Conservation (phyloP, 352 stramenopile species). For the Globisporangium okanoganense region DNA sequence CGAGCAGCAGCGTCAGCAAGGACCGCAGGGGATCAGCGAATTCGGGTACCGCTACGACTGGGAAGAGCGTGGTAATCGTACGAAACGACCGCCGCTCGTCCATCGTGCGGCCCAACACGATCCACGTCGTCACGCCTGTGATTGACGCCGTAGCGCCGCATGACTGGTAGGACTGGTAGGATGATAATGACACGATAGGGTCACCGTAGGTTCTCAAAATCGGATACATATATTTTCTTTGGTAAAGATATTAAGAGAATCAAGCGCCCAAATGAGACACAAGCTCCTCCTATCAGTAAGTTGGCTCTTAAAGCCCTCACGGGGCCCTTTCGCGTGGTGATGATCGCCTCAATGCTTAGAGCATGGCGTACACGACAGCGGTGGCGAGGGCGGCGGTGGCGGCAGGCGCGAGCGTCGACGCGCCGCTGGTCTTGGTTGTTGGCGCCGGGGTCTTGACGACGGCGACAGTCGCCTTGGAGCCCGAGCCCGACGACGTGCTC, state of each 20-base stretch:
- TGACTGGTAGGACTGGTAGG: background rate
- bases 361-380: slow-evolving; percentile 10
- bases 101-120: background rate
- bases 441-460: slow-evolving; percentile 1
- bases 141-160: background rate
- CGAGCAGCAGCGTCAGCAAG: background rate
- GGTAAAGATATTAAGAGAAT: background rate
- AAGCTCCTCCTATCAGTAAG: background rate
- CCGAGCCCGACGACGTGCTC: background rate
- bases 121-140: background rate
- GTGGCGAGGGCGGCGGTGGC: slow-evolving; percentile 1
- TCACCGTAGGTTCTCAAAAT: background rate
- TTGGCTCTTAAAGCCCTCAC: background rate
- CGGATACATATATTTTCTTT: slow-evolving; percentile 1
- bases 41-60: background rate
- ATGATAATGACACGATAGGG: background rate
- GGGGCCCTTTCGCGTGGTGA: background rate
- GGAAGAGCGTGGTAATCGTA: background rate
- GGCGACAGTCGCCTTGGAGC: background rate
- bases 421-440: slow-evolving; percentile 3
- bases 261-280: background rate
- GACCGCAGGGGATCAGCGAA: background rate
- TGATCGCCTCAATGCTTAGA: background rate
- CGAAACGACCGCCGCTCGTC: background rate
- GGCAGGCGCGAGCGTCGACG: slow-evolving; percentile 8